Evolutionary conservation across 495 filamentous ascomycete genomes (phyloP), one percentile per base, ranked within the genome.

Genomic region (Lepraria neglecta): DNA sequence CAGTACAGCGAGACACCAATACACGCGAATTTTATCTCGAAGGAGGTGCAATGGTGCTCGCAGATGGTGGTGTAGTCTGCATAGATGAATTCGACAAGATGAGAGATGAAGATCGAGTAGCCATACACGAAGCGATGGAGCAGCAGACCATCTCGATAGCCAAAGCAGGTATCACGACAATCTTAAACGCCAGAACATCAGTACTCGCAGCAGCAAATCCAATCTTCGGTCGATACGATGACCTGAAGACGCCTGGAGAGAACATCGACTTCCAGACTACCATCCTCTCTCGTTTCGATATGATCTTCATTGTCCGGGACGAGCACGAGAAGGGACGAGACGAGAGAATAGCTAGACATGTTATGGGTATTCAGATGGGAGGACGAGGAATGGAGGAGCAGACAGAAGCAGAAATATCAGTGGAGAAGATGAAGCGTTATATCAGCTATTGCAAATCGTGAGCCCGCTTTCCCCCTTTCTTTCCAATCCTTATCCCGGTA

Each of bases 11-110:
- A 35, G 95, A 99, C 69, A 83, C 84, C 17, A 86, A 84, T 19
- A 96, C 95, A 0, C 86, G 95, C 51, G 94, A 99, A 73, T 97
- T 99, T 73, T 97, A 97, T 70, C 83, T 99, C 4, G 95, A 99
- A 78, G 95, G 95, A 58, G 95, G 95, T 72, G 95, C 95, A 38
- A 97, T 99, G 95, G 95, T 99, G 40, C 83, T 99, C 30, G 95
- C 95, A 3, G 95, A 99, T 67, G 92, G 92, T 14, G 95, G 95
- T 68, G 95, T 97, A 9, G 95, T 97, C 24, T 99, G 95, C 76
- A 99, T 99, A 73, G 95, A 99, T 71, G 95, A 99, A 74, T 99
- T 99, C 72, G 95, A 99, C 77, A 99, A 99, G 78, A 99, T 99
- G 95, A 83, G 95, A 61, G 95, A 99, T 73, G 95, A 99, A 73